Percentiles rank a stretch among this genome's conserved stretches.
Conservation (phyloP, 208 protist genomes). For the Leishmania braziliensis region DNA sequence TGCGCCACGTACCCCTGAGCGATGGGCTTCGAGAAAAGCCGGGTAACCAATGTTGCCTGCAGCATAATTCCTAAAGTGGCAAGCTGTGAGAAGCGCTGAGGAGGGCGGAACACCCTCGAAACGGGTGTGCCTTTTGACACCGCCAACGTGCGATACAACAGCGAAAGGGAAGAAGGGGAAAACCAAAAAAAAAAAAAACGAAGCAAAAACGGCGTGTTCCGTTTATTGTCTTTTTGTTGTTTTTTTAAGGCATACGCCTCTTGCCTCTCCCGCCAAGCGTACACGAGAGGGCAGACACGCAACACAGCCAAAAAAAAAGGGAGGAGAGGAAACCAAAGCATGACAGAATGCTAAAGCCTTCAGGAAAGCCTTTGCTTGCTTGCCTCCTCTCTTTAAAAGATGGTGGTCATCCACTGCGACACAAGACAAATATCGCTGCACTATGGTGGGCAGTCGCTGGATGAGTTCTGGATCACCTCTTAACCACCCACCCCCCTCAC, state of each 20-base stretch:
- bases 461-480: background rate
- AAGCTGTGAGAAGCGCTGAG: background rate
- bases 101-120: background rate
- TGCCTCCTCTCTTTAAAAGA: background rate
- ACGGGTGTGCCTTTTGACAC: background rate
- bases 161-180: background rate
- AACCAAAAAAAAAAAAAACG: background rate
- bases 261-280: background rate
- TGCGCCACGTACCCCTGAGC: constrained; percentile 76
- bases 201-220: background rate
- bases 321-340: background rate
- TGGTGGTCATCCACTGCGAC: background rate
- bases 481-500: background rate
- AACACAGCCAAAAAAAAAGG: background rate
- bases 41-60: constrained; percentile 24
- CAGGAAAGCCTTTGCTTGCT: background rate
- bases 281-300: background rate
- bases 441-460: background rate
- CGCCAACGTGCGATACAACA: background rate
- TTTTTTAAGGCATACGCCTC: background rate
- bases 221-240: background rate
- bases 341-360: background rate
- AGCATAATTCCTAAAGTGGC: constrained; percentile 25
- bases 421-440: background rate
- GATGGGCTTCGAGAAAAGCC: constrained; percentile 76